These are phyloP conservation scores for Leonotis leonurus DNA, from an alignment of 257 asterid genomes.

Conservation along the genomic window DNA sequence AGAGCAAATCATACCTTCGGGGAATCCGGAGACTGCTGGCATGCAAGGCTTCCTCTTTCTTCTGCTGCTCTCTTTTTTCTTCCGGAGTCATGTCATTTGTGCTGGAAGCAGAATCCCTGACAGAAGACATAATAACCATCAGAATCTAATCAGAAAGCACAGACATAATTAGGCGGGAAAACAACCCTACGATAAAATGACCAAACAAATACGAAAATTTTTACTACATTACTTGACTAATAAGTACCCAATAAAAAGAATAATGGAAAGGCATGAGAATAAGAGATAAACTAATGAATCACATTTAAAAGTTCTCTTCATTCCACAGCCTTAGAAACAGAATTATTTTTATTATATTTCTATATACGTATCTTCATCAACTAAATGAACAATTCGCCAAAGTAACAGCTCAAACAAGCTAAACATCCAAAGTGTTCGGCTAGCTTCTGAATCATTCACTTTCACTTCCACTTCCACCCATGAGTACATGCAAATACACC, in stretches of 20 bases:
- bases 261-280: constrained; percentile 11
- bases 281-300: not conserved
- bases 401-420: not conserved
- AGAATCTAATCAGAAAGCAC: not conserved
- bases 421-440: not conserved
- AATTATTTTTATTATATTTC: not conserved
- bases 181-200: too few species aligned
- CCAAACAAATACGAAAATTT: too few species aligned
- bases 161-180: too few species aligned
- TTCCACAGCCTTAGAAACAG: not conserved
- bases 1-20: constrained; percentile 48
- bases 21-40: constrained; percentile 94
- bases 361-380: not conserved
- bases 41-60: constrained; percentile 81
- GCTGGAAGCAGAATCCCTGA: constrained; percentile 62
- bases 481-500: not conserved
- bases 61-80: constrained; percentile 55
- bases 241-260: not conserved
- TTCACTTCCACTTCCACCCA: too few species aligned
- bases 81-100: constrained; percentile 45
- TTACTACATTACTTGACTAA: not conserved
- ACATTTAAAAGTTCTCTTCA: not conserved
- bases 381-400: not conserved
- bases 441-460: not conserved
- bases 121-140: not conserved